Percentiles rank a stretch among this genome's conserved stretches.
phyloP scores from a whole-genome alignment of 192 early-diverging fungal species.

The Backusella liffmaniae region DNA sequence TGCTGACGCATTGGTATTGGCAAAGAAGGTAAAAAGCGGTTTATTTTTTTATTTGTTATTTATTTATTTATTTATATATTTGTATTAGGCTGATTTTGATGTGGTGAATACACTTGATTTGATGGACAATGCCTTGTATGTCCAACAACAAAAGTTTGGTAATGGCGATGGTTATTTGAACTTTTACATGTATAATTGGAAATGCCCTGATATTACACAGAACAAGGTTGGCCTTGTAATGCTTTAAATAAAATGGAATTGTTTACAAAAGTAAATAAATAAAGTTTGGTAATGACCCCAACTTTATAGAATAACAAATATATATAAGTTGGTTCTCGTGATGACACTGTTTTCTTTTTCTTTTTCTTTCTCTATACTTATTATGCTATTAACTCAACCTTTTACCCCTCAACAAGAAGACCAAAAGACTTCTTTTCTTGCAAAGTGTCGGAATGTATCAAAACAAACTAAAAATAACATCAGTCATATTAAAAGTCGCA shows the following conservation, averaged over 20 bases:
- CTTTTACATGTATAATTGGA: slow-evolving; percentile 98
- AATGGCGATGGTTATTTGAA: slow-evolving; percentile 91
- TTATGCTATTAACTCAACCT: neutral
- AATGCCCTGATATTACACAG: slow-evolving; percentile 63
- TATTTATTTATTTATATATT: neutral
- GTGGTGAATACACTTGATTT: slow-evolving; percentile 94
- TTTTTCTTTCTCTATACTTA: neutral
- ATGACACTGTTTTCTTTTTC: neutral
- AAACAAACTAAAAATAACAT: neutral
- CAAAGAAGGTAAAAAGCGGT: slow-evolving; percentile 32
- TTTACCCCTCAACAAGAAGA: neutral
- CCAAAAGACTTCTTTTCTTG: neutral
- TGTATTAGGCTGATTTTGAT: slow-evolving; percentile 70
- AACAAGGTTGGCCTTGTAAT: slow-evolving; percentile 87
- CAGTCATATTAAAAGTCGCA: neutral
- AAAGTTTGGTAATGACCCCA: neutral
- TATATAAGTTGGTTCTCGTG: neutral
- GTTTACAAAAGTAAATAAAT: slow-evolving; percentile 1
- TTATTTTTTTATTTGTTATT: neutral
- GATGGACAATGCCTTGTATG: slow-evolving; percentile 85
- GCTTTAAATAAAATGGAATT: slow-evolving; percentile 51
- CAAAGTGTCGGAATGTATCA: neutral
- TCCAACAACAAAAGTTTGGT: slow-evolving; percentile 86
- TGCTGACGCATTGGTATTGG: slow-evolving; percentile 79
- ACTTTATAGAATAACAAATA: neutral